phyloP scores from a whole-genome alignment of 306 rosid species.

The Prunus padus region DNA sequence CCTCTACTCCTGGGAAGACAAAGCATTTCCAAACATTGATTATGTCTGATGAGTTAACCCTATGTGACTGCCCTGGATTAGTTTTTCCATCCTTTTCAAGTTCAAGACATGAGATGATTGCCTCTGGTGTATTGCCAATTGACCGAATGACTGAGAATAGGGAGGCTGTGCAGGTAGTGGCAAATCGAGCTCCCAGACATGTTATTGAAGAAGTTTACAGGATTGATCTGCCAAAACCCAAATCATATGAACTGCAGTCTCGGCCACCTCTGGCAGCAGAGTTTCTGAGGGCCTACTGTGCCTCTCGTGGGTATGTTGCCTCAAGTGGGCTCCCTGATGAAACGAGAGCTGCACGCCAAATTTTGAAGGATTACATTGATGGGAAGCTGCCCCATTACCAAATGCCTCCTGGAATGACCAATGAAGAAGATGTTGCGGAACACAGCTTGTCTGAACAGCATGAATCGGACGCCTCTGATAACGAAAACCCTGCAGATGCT shows the following conservation, averaged over 20 bases:
- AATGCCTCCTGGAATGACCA: slow-evolving; percentile 57
- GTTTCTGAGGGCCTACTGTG: slow-evolving; percentile 73
- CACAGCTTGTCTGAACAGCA: slow-evolving; percentile 27
- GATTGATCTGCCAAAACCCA: slow-evolving; percentile 80
- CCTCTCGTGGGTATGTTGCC: slow-evolving; percentile 83
- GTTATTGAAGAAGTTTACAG: slow-evolving; percentile 66
- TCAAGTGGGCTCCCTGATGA: slow-evolving; percentile 96
- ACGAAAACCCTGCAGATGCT: slow-evolving; percentile 41
- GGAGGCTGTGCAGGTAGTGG: slow-evolving; percentile 87
- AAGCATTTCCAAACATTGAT: slow-evolving; percentile 97
- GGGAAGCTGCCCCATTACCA: slow-evolving; percentile 88
- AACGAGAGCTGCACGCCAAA: slow-evolving; percentile 91
- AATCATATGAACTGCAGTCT: slow-evolving; percentile 71
- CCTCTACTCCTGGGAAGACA: slow-evolving; percentile 99
- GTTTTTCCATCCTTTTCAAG: slow-evolving; percentile 97
- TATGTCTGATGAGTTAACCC: slow-evolving; percentile 73
- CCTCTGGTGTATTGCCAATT: slow-evolving; percentile 92
- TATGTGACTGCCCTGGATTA: slow-evolving; percentile 96
- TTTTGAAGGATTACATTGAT: slow-evolving; percentile 85
- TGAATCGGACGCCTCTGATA: slow-evolving; percentile 50
- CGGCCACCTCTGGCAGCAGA: slow-evolving; percentile 92
- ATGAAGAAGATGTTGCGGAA: slow-evolving; percentile 33
- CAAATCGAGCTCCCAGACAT: slow-evolving; percentile 67
- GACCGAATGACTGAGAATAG: slow-evolving; percentile 92
- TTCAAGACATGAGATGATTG: slow-evolving; percentile 92